Evolutionary conservation across 2,329 filamentous ascomycete species (phyloP), one percentile per base, ranked within the genome.

Genomic region (Cladosporium sp.): DNA sequence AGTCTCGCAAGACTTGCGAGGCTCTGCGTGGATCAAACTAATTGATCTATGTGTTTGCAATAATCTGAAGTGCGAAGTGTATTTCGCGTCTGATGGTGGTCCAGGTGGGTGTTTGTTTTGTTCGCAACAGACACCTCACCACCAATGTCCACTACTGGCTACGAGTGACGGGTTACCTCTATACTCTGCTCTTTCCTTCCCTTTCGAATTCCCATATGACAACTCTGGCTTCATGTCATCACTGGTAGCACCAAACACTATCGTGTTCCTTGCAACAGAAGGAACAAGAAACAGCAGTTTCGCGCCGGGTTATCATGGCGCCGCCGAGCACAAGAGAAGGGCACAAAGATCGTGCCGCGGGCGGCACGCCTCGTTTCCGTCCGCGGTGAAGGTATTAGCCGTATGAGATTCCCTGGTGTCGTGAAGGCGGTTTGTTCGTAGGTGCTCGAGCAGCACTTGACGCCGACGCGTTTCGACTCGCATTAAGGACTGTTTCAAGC

Each of bases 201-300:
- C n/a, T n/a, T n/a, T n/a, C n/a, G n/a, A 1, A 76, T 73, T 0
- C 79, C 68, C 3, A 81, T n/a, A 63, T 53, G 79, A 82, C 0
- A 77, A 70, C 30, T 78, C 72, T 0, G 73, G 72, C 13, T 65
- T 64, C 2, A 52, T 41, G 22, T 53, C 34, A 22, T 44, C 24
- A 27, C 5, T 27, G 9, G 22, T 9, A 5, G 58, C 54, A 1
- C 64, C 64, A 53, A 80, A 80, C 9, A 80, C 70, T 0, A 75
- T 74, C 12, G 72, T 69, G 4, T 68, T 75, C 59, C 88, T 77
- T 0, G 85, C 85, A 0, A 90, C 66, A 0, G 84, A 81, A 1
- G 84, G 83, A 54, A 93, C 38, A 92, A 66, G 54, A 89, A 89
- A 0, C 87, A n/a, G n/a, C 86, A 29, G 92, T 88, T 64, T 93